Percentiles rank a stretch among this genome's conserved stretches.
Conservation (phyloP, 768 basidiomycete species). For the Infundibulicybe gibba region DNA sequence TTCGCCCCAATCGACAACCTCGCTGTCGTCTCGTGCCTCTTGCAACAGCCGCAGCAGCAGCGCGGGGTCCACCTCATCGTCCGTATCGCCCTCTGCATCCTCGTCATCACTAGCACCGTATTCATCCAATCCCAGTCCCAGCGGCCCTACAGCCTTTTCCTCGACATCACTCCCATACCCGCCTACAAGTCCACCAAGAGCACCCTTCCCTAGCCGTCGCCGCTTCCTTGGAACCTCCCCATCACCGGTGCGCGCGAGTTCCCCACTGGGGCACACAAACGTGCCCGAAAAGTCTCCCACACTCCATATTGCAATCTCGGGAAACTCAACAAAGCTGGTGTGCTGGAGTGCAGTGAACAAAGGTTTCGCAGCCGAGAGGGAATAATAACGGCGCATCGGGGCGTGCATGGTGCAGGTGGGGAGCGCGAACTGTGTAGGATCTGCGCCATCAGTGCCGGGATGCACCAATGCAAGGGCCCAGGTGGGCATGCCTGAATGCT, state of each 20-base stretch:
- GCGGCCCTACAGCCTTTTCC: conserved; percentile 26
- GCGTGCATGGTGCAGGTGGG: conserved; percentile 64
- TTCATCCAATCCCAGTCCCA: conserved; percentile 30
- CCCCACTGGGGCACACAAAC: conserved; percentile 53
- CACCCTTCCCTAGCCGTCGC: conserved; percentile 53
- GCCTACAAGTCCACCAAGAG: conserved; percentile 54
- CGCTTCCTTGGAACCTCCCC: conserved; percentile 45
- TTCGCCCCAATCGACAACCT: conserved; percentile 20
- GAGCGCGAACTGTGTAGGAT: conserved; percentile 48
- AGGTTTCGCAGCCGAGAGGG: conserved; percentile 11
- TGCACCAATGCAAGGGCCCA: conserved; percentile 56
- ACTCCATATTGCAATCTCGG: conserved; percentile 70
- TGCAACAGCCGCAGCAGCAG: conserved; percentile 38
- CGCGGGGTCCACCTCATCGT: conserved; percentile 34
- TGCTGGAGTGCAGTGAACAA: conserved; percentile 48
- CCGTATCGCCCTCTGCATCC: conserved; percentile 21
- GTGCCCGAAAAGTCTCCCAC: conserved; percentile 57
- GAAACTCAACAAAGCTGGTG: conserved; percentile 79
- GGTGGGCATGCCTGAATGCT: conserved; percentile 37
- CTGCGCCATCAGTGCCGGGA: conserved; percentile 41
- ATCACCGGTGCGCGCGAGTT: conserved; percentile 28
- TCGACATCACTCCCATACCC: conserved; percentile 57
- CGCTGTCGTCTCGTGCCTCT: conserved; percentile 25
- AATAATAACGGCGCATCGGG: conserved; percentile 2
- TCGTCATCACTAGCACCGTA: conserved; percentile 50